Percentiles rank a stretch among this genome's conserved stretches.
phyloP scores from a whole-genome alignment of 208 protist genomes.

The Zelonia costaricensis region DNA sequence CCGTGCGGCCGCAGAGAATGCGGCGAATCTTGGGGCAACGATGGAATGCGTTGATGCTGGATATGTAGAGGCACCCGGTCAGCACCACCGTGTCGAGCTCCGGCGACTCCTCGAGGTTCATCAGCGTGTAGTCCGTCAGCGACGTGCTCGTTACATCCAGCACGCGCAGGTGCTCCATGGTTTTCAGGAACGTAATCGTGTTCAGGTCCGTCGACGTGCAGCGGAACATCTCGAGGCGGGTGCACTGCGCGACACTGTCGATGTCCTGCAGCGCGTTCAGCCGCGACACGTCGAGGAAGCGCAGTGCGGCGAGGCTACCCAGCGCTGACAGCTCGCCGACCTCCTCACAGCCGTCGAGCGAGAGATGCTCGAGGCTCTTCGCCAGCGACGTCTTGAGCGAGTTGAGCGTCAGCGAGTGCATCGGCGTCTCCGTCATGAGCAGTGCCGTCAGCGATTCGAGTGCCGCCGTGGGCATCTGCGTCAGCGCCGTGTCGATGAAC shows the following conservation, averaged over 20 bases:
- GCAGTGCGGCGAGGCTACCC: slow-evolving; percentile 45
- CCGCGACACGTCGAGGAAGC: slow-evolving; percentile 80
- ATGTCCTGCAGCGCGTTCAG: slow-evolving; percentile 53
- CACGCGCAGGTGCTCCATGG: slow-evolving; percentile 48
- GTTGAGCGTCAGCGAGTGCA: slow-evolving; percentile 63
- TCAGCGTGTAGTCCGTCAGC: slow-evolving; percentile 60
- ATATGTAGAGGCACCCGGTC: slow-evolving; percentile 66
- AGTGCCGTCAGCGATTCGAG: slow-evolving; percentile 43
- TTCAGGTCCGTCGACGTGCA: slow-evolving; percentile 63
- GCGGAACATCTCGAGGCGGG: slow-evolving; percentile 71
- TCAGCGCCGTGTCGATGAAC: slow-evolving; percentile 56
- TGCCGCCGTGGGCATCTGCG: slow-evolving; percentile 35
- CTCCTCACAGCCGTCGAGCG: slow-evolving; percentile 56
- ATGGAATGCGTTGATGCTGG: slow-evolving; percentile 77
- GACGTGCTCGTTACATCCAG: slow-evolving; percentile 60
- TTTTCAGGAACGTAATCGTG: slow-evolving; percentile 63
- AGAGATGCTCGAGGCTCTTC: slow-evolving; percentile 64
- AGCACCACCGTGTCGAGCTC: slow-evolving; percentile 74
- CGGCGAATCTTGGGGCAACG: slow-evolving; percentile 73
- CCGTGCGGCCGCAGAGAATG: slow-evolving; percentile 65
- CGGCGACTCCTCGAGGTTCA: slow-evolving; percentile 59
- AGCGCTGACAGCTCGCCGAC: slow-evolving; percentile 53
- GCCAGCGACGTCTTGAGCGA: slow-evolving; percentile 47
- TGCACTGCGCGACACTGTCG: slow-evolving; percentile 45
- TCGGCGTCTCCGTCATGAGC: slow-evolving; percentile 49